Evolutionary conservation across 1,284 basidiomycete species (phyloP).

Genomic region (Rhodotorula sp.): DNA sequence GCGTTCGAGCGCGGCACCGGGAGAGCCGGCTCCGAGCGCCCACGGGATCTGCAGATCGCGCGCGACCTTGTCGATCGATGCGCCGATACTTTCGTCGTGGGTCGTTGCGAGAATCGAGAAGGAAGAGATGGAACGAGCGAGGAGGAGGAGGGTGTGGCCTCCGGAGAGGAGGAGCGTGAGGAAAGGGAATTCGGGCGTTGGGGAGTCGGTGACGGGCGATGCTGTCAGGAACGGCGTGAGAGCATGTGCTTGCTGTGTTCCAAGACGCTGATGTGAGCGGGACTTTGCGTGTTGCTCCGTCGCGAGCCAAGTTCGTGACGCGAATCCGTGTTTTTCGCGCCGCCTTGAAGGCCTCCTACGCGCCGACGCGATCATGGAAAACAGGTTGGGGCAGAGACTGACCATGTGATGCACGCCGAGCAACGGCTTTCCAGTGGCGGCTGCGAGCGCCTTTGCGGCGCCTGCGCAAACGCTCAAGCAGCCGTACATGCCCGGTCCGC

Average conservation of each 20-base stretch:
- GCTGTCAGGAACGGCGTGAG: slow-evolving; percentile 74
- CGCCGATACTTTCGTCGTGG: slow-evolving; percentile 71
- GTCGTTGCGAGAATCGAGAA: slow-evolving; percentile 75
- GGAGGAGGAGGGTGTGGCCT: slow-evolving; percentile 82
- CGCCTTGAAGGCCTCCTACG: too few species aligned
- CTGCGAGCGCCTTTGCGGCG: slow-evolving; percentile 76
- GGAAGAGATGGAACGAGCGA: slow-evolving; percentile 59
- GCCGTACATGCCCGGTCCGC: slow-evolving; percentile 81
- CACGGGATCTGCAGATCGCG: slow-evolving; percentile 65
- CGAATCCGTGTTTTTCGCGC: too few species aligned
- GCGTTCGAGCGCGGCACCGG: slow-evolving; percentile 74
- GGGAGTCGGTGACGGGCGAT: slow-evolving; percentile 47
- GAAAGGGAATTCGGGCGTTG: slow-evolving; percentile 71
- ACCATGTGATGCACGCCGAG: slow-evolving; percentile 95
- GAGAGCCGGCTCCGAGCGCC: slow-evolving; percentile 54
- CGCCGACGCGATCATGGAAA: too few species aligned
- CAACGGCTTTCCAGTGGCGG: slow-evolving; percentile 70
- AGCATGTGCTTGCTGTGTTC: slow-evolving; percentile 78
- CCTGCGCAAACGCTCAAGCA: slow-evolving; percentile 74
- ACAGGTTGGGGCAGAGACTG: too few species aligned
- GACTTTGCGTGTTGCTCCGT: too few species aligned
- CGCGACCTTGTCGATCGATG: slow-evolving; percentile 53
- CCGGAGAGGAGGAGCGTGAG: slow-evolving; percentile 82
- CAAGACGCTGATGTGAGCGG: background rate
- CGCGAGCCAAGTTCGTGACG: too few species aligned